phyloP scores from a whole-genome alignment of 805 yeast species.

The Candida sithepensis region DNA sequence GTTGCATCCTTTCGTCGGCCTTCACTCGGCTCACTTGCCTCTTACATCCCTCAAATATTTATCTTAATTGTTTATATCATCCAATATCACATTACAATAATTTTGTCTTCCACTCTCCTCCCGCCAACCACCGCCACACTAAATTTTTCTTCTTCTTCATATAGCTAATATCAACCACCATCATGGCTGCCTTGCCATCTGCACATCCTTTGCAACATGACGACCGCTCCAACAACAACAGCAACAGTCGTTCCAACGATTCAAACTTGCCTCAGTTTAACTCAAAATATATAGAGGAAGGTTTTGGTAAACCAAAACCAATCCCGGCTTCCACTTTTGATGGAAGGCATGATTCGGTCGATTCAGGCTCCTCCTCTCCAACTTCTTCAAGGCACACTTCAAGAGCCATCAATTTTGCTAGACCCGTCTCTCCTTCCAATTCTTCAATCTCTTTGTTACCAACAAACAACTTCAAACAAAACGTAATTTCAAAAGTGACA shows the following conservation, averaged over 20 bases:
- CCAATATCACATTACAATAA: too few relatives aligned
- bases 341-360: constrained; percentile 3
- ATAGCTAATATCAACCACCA: background rate
- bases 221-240: too few relatives aligned
- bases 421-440: constrained; percentile 16
- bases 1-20: too few relatives aligned
- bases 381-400: constrained; percentile 21
- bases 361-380: constrained; percentile 14
- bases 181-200: background rate
- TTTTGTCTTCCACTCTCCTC: too few relatives aligned
- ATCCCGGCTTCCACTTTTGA: background rate
- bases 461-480: background rate
- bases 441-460: constrained; percentile 2
- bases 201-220: background rate
- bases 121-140: too few relatives aligned
- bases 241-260: too few relatives aligned
- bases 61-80: too few relatives aligned
- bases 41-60: too few relatives aligned
- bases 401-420: background rate
- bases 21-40: too few relatives aligned
- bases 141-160: background rate
- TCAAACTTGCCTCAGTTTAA: constrained; percentile 13
- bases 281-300: constrained; percentile 12
- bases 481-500: background rate
- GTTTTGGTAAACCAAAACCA: constrained; percentile 1